These are phyloP conservation scores for Blastocystis sp. DNA, from an alignment of 352 stramenopile genomes.

Conservation along the genomic window DNA sequence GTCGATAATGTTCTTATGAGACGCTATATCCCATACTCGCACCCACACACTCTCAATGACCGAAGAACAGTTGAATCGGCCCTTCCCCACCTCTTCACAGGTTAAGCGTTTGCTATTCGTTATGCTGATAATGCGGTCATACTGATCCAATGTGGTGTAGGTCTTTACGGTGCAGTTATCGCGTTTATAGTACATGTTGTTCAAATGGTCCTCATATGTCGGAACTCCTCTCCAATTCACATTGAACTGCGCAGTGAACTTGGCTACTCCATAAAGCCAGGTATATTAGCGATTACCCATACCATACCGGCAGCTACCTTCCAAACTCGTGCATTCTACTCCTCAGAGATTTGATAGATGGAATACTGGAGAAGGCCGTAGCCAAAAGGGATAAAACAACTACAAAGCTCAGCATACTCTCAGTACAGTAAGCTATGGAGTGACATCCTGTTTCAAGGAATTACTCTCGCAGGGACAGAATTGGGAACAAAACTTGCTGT, in stretches of 20 bases:
- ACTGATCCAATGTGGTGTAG: neutral
- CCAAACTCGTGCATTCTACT: slow-evolving; percentile 37
- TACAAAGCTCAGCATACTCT: neutral
- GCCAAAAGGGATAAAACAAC: neutral
- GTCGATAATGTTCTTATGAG: slow-evolving; percentile 9
- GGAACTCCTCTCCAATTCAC: neutral
- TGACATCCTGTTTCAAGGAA: too few species aligned
- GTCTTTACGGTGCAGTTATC: neutral
- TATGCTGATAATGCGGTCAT: neutral
- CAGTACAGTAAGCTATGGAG: too few species aligned
- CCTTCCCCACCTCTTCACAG: neutral
- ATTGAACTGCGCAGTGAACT: neutral
- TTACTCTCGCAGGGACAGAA: too few species aligned
- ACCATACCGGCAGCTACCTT: slow-evolving; percentile 7
- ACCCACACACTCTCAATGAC: slow-evolving; percentile 45
- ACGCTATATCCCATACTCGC: slow-evolving; percentile 21
- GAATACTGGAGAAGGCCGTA: neutral
- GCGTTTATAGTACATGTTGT: neutral
- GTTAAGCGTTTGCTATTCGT: slow-evolving; percentile 32
- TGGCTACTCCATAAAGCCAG: neutral
- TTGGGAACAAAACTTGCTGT: too few species aligned
- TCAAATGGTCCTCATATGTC: neutral
- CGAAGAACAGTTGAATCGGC: slow-evolving; percentile 9
- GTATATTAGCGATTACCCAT: neutral
- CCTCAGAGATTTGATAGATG: too few species aligned